Conservation (phyloP, 441 rosid genomes). For the Populus tomentosa region DNA sequence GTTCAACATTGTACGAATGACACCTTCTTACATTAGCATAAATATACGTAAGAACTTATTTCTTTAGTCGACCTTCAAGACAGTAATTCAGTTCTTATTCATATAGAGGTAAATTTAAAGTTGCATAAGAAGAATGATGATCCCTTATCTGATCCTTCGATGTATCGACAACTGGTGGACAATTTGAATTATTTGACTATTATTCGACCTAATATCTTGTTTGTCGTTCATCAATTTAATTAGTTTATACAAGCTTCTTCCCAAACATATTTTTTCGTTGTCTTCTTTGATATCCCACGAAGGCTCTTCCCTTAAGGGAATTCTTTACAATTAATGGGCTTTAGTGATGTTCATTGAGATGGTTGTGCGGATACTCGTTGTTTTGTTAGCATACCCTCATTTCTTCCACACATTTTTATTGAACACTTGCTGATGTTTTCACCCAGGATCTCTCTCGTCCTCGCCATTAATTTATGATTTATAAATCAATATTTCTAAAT, state of each 20-base stretch:
- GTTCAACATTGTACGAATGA: no score
- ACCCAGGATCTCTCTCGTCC: background rate
- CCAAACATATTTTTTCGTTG: background rate
- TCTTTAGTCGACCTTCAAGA: no score
- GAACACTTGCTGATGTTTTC: background rate
- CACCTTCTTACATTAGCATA: no score
- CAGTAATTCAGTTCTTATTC: no score
- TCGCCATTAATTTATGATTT: no score
- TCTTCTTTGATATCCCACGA: no score
- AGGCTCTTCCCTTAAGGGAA: background rate
- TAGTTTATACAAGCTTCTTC: background rate
- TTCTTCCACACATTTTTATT: background rate
- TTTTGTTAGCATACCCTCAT: no score
- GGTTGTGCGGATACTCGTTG: background rate
- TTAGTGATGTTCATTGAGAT: no score
- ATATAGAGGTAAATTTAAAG: no score
- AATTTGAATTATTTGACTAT: background rate
- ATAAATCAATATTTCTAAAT: background rate
- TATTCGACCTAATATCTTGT: fast-evolving
- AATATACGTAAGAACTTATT: no score
- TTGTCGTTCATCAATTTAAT: background rate
- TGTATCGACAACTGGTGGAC: background rate
- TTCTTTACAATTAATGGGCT: no score
- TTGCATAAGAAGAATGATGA: background rate
- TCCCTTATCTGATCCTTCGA: background rate